These are phyloP conservation scores for Exophiala aquamarina DNA, from an alignment of 2,329 filamentous ascomycete genomes.

Conservation along the genomic window DNA sequence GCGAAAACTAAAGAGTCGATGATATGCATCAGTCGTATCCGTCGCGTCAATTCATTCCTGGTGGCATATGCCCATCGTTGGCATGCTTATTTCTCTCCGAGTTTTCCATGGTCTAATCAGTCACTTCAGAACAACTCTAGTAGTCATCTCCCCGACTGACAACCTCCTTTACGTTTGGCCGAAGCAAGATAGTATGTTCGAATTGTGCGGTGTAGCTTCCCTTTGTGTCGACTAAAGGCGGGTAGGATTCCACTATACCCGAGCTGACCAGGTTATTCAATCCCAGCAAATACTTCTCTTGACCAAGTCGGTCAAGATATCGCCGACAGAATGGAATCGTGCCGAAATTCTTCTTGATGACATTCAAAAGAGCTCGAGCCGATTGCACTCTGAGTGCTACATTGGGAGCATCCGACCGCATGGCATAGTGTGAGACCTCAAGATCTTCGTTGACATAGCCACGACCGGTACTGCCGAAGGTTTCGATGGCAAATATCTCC, in stretches of 20 bases:
- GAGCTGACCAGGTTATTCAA: conserved; percentile 81
- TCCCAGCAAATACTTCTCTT: conserved; percentile 90
- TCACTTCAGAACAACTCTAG: conserved; percentile 43
- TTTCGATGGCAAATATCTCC: conserved; percentile 93
- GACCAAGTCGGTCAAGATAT: conserved; percentile 88
- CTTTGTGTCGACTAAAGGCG: conserved; percentile 86
- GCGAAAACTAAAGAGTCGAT: too few relatives aligned
- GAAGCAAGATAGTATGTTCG: conserved; percentile 81
- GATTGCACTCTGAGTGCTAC: conserved; percentile 75
- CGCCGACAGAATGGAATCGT: conserved; percentile 87
- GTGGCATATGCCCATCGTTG: too few relatives aligned
- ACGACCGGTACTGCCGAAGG: conserved; percentile 89
- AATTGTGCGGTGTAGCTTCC: conserved; percentile 93
- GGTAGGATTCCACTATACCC: conserved; percentile 87
- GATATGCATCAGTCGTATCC: too few relatives aligned
- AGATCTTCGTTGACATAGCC: conserved; percentile 84
- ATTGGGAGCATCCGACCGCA: conserved; percentile 69
- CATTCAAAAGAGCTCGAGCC: conserved; percentile 79
- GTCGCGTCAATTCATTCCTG: not conserved
- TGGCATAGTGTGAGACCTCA: conserved; percentile 87
- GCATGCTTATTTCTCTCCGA: too few relatives aligned
- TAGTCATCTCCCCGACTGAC: conserved; percentile 85
- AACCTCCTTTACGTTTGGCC: conserved; percentile 81
- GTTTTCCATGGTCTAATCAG: too few relatives aligned
- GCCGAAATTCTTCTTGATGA: conserved; percentile 95